These are phyloP conservation scores for Paecilomyces sp. DNA, from an alignment of 2,329 filamentous ascomycete species.

Conservation along the genomic window DNA sequence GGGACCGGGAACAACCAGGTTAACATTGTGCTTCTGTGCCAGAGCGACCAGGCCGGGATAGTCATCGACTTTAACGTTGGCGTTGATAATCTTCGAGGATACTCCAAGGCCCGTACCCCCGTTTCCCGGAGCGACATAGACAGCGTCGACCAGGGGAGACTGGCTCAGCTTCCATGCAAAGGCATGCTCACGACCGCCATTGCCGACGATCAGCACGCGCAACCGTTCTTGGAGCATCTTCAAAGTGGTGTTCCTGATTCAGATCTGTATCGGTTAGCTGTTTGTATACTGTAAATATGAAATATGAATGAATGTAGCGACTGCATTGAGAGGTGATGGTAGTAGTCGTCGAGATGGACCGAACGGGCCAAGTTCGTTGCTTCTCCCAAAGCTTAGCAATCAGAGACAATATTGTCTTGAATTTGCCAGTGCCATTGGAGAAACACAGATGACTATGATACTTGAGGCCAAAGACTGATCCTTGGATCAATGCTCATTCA, in stretches of 20 bases:
- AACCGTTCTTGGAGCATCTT: constrained; percentile 43
- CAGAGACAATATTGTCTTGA: not conserved
- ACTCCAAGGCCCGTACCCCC: constrained; percentile 65
- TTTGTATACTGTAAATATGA: constrained; percentile 2
- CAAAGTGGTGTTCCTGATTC: constrained; percentile 11
- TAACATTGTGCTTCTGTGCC: constrained; percentile 64
- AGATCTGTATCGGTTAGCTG: constrained; percentile 9
- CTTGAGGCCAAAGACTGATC: not conserved
- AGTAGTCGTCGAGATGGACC: not conserved
- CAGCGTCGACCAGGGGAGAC: constrained; percentile 69
- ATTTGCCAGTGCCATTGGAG: not conserved
- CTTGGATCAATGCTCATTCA: not conserved
- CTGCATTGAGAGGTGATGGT: not conserved
- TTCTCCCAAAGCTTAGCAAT: not conserved
- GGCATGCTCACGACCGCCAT: constrained; percentile 89
- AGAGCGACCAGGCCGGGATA: constrained; percentile 71
- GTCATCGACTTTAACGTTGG: constrained; percentile 65
- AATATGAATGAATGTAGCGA: not conserved
- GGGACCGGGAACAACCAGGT: constrained; percentile 82
- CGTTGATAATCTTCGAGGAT: constrained; percentile 61
- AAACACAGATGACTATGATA: not conserved
- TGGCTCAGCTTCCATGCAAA: constrained; percentile 90
- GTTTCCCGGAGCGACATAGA: constrained; percentile 67
- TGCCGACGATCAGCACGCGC: constrained; percentile 79
- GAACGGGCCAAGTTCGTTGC: not conserved